phyloP scores from a whole-genome alignment of 2,329 filamentous ascomycete species.

The Beauveria medogensis region DNA sequence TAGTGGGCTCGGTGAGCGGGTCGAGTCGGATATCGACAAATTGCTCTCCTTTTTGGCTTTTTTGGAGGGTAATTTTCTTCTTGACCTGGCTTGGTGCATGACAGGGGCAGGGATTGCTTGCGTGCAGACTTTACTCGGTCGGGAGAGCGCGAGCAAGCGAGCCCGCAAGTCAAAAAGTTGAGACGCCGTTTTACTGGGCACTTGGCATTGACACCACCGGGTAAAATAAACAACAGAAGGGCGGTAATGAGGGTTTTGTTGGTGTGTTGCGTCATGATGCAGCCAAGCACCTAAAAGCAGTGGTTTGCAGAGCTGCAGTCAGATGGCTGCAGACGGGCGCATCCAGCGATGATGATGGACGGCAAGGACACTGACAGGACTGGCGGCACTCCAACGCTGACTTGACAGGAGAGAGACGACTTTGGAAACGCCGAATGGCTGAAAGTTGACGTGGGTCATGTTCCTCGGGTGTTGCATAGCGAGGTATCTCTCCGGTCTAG shows the following conservation, averaged over 20 bases:
- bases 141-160: too few species aligned
- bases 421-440: too few species aligned
- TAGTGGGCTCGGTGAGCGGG: slow-evolving; percentile 4
- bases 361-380: too few species aligned
- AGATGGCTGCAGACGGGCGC: neutral
- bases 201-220: neutral
- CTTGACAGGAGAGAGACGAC: too few species aligned
- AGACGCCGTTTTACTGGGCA: neutral
- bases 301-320: neutral
- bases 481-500: neutral
- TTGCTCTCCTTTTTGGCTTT: neutral
- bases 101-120: neutral
- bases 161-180: neutral
- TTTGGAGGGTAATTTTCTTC: neutral
- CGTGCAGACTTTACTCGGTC: neutral
- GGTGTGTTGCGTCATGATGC: too few species aligned
- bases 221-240: neutral
- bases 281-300: too few species aligned
- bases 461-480: too few species aligned
- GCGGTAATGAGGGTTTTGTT: too few species aligned
- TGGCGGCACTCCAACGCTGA: too few species aligned
- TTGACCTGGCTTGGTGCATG: neutral
- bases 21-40: slow-evolving; percentile 2
- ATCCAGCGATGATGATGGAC: neutral
- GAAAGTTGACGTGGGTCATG: too few species aligned